Evolutionary conservation across 148 eudicot genomes (phyloP).

Genomic region (Linanthus parryae): DNA sequence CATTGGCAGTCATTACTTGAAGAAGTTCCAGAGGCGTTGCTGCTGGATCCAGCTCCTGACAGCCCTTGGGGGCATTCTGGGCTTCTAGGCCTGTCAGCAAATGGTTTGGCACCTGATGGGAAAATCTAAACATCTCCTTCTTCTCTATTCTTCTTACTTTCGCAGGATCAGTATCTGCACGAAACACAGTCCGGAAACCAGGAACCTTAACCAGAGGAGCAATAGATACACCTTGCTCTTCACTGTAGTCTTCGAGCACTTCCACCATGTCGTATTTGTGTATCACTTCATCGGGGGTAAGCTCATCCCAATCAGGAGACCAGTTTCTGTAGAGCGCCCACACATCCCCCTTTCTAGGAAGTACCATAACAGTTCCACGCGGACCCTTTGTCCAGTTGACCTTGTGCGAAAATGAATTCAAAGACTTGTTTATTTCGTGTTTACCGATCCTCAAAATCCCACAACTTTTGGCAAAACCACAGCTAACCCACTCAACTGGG

Average conservation of each 20-base stretch:
- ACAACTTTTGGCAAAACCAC: conserved; percentile 41
- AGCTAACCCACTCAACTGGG: conserved; percentile 27
- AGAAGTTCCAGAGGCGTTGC: conserved; percentile 45
- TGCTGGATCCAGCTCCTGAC: conserved; percentile 54
- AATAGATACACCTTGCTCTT: conserved; percentile 28
- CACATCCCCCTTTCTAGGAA: conserved; percentile 43
- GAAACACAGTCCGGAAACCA: conserved; percentile 41
- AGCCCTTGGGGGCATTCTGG: conserved; percentile 41
- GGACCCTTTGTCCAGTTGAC: conserved; percentile 40
- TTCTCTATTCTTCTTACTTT: conserved; percentile 32
- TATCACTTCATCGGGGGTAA: conserved; percentile 29
- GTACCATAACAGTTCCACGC: conserved; percentile 39
- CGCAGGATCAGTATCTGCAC: conserved; percentile 18
- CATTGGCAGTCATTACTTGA: too few species aligned
- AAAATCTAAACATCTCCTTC: conserved; percentile 52
- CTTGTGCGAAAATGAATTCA: conserved; percentile 56
- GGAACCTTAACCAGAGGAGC: conserved; percentile 43
- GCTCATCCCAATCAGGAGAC: conserved; percentile 44
- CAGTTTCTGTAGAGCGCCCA: conserved; percentile 58
- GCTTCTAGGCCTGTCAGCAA: conserved; percentile 38
- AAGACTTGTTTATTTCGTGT: conserved; percentile 16
- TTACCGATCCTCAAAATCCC: conserved; percentile 45
- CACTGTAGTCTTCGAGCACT: conserved; percentile 40
- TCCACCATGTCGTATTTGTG: conserved; percentile 60
- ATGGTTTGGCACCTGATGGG: conserved; percentile 50